phyloP scores from a whole-genome alignment of 257 asterid species.

The Hygrophila difformis region DNA sequence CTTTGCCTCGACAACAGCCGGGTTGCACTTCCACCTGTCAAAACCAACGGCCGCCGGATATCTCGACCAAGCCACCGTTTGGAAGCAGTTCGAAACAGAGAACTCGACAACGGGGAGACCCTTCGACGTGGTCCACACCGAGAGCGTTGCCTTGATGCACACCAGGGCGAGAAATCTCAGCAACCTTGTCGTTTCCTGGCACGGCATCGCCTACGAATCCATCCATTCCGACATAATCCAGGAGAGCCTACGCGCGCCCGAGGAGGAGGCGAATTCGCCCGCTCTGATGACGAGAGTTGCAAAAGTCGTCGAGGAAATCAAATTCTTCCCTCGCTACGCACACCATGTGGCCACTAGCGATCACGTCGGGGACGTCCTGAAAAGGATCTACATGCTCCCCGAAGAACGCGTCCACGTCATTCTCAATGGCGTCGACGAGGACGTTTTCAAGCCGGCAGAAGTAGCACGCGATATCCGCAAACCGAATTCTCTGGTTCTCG shows the following conservation, averaged over 20 bases:
- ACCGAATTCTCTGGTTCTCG: conserved; percentile 34
- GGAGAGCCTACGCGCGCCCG: conserved; percentile 34
- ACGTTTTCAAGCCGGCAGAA: conserved; percentile 33
- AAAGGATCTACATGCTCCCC: conserved; percentile 63
- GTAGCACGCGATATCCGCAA: conserved; percentile 15
- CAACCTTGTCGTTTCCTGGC: conserved; percentile 75
- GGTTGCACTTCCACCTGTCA: conserved; percentile 45
- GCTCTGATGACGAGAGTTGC: conserved; percentile 25
- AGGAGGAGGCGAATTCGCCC: conserved; percentile 18
- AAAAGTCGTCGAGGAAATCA: conserved; percentile 62
- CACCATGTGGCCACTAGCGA: conserved; percentile 80
- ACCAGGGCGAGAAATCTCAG: conserved; percentile 41
- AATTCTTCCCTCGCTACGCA: conserved; percentile 48
- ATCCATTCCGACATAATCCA: conserved; percentile 73
- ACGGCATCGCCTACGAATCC: conserved; percentile 67
- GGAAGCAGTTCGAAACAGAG: conserved; percentile 47
- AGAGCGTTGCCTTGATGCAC: conserved; percentile 68
- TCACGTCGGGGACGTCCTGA: conserved; percentile 63
- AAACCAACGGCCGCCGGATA: conserved; percentile 55
- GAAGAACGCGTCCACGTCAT: conserved; percentile 63
- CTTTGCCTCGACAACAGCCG: no score
- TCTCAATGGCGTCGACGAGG: conserved; percentile 53
- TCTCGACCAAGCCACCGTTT: conserved; percentile 51
- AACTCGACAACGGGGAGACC: conserved; percentile 31
- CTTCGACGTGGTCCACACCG: conserved; percentile 63